Conservation (phyloP, 164 flowering plant species). For the Aristolochia contorta region DNA sequence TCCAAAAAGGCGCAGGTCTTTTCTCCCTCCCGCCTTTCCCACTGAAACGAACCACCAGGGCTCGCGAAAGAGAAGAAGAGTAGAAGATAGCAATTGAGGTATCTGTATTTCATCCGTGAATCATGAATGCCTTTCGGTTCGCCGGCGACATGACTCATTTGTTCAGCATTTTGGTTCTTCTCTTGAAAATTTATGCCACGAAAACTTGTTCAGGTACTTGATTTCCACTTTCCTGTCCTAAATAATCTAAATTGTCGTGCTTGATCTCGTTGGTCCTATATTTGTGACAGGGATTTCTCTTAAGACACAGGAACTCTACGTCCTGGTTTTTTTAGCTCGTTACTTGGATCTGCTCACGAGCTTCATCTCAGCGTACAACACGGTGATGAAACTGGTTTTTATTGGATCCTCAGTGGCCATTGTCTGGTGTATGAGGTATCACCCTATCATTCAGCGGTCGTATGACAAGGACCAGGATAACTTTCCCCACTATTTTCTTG, state of each 20-base stretch:
- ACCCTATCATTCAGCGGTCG: constrained; percentile 45
- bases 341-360: constrained; percentile 78
- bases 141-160: constrained; percentile 87
- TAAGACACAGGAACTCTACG: constrained; percentile 89
- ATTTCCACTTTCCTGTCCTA: not conserved
- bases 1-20: too few relatives aligned
- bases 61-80: too few relatives aligned
- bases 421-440: constrained; percentile 79
- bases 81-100: too few relatives aligned
- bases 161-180: constrained; percentile 61
- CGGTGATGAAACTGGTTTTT: constrained; percentile 84
- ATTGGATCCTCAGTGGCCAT: constrained; percentile 62
- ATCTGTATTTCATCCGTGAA: not conserved
- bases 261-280: not conserved
- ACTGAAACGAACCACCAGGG: too few relatives aligned
- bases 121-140: constrained; percentile 80
- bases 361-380: constrained; percentile 69
- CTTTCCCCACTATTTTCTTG: constrained; percentile 61
- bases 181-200: constrained; percentile 88
- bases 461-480: constrained; percentile 76
- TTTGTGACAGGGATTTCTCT: constrained; percentile 59
- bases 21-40: too few relatives aligned
- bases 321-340: constrained; percentile 65
- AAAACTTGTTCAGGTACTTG: constrained; percentile 73
- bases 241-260: not conserved